phyloP scores from a whole-genome alignment of 495 filamentous ascomycete species.

The Aspergillus conjunctus region DNA sequence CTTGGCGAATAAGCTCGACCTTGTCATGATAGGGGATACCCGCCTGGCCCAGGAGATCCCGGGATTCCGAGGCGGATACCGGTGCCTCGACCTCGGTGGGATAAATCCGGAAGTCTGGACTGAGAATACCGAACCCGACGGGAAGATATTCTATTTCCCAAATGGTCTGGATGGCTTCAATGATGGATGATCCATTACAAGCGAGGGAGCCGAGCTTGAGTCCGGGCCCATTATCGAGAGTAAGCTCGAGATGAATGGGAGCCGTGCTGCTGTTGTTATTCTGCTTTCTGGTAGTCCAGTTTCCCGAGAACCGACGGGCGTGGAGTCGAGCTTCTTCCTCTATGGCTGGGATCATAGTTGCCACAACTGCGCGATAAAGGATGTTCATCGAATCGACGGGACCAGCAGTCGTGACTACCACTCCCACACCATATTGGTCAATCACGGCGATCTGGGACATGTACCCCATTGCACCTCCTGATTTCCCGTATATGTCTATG shows the following conservation, averaged over 20 bases:
- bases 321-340: slow-evolving; percentile 15
- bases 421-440: slow-evolving; percentile 22
- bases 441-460: slow-evolving; percentile 18
- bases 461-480: slow-evolving; percentile 22
- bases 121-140: slow-evolving; percentile 17
- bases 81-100: slow-evolving; percentile 17
- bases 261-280: background rate
- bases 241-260: slow-evolving; percentile 1
- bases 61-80: slow-evolving; percentile 1
- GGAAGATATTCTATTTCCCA: slow-evolving; percentile 13
- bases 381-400: slow-evolving; percentile 21
- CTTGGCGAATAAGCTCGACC: slow-evolving; percentile 12
- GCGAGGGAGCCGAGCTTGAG: slow-evolving; percentile 14
- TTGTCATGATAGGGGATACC: background rate
- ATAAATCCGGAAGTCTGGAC: slow-evolving; percentile 16
- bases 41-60: background rate
- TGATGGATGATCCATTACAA: slow-evolving; percentile 11
- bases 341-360: slow-evolving; percentile 15
- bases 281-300: slow-evolving; percentile 6
- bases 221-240: slow-evolving; percentile 14
- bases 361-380: slow-evolving; percentile 20
- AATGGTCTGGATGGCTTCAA: slow-evolving; percentile 13
- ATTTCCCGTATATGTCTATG: slow-evolving; percentile 24
- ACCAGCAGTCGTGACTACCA: slow-evolving; percentile 15
- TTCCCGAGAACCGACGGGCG: slow-evolving; percentile 2